phyloP scores from a whole-genome alignment of 345 rosid species.

The Kernera saxatilis region DNA sequence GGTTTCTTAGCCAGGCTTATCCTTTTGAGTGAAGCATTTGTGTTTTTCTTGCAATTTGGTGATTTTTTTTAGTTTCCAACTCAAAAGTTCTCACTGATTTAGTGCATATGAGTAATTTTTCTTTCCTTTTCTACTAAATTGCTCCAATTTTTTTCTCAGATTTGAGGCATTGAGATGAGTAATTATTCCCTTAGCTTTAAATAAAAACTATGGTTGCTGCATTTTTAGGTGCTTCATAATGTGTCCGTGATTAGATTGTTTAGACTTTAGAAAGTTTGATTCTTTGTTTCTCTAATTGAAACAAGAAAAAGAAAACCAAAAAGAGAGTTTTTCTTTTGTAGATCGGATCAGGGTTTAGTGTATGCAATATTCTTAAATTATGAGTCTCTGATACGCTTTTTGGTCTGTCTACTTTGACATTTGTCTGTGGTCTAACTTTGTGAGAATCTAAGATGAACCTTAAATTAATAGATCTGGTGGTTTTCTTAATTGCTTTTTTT shows the following conservation, averaged over 20 bases:
- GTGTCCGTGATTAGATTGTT: not conserved
- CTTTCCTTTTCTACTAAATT: not conserved
- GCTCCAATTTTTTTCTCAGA: not conserved
- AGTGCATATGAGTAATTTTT: not conserved
- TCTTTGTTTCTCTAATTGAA: constrained; percentile 15
- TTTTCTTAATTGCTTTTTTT: constrained; percentile 11
- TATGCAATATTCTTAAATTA: constrained; percentile 19
- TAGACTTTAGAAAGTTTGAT: constrained; percentile 13
- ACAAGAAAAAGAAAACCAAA: constrained; percentile 6
- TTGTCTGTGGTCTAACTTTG: constrained; percentile 24
- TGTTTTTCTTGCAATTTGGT: constrained; percentile 14
- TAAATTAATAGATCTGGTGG: constrained; percentile 23
- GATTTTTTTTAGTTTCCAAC: not conserved
- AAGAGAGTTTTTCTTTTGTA: not conserved
- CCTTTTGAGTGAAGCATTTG: not conserved
- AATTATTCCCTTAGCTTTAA: not conserved
- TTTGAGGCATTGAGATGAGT: not conserved
- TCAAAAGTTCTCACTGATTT: not conserved
- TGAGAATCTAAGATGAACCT: constrained; percentile 27
- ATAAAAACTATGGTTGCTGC: not conserved
- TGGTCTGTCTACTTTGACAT: constrained; percentile 22
- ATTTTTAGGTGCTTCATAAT: not conserved
- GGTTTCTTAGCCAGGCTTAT: not conserved
- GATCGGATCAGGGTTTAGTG: constrained; percentile 18
- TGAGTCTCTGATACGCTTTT: constrained; percentile 21